Conservation (phyloP, 306 rosid species). For the Quercus mongolica region DNA sequence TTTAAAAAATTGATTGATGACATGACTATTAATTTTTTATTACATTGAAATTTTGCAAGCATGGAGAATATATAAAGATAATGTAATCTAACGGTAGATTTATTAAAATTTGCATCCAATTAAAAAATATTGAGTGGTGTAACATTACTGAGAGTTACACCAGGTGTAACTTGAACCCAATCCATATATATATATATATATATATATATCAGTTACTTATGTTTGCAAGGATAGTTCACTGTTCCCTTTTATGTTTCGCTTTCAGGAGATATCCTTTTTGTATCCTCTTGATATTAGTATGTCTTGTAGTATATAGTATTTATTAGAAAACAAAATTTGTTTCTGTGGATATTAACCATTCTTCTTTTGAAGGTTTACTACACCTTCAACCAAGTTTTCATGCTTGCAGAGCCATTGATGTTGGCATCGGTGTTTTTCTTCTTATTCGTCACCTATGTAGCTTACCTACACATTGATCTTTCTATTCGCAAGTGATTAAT, state of each 20-base stretch:
- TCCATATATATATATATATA: no score
- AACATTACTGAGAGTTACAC: no score
- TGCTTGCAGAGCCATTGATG: constrained; percentile 98
- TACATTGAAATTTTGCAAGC: no score
- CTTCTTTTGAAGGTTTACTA: constrained; percentile 65
- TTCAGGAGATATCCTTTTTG: not conserved
- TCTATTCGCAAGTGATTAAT: constrained; percentile 68
- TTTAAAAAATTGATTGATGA: no score
- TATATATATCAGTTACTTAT: not conserved
- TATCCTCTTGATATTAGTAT: not conserved
- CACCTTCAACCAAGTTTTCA: constrained; percentile 77
- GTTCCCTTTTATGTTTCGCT: not conserved
- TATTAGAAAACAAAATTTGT: not conserved
- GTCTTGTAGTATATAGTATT: not conserved
- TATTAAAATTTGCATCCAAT: no score
- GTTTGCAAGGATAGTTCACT: not conserved
- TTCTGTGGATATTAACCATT: constrained; percentile 9
- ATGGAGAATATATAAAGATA: no score
- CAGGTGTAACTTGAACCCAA: no score
- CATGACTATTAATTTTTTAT: no score
- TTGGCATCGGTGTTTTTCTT: constrained; percentile 72
- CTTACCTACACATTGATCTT: constrained; percentile 80
- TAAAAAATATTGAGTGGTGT: no score
- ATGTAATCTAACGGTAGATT: no score
- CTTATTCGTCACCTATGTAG: constrained; percentile 59